Evolutionary conservation across 2,329 filamentous ascomycete species (phyloP).

Genomic region (Trichoderma sp.): DNA sequence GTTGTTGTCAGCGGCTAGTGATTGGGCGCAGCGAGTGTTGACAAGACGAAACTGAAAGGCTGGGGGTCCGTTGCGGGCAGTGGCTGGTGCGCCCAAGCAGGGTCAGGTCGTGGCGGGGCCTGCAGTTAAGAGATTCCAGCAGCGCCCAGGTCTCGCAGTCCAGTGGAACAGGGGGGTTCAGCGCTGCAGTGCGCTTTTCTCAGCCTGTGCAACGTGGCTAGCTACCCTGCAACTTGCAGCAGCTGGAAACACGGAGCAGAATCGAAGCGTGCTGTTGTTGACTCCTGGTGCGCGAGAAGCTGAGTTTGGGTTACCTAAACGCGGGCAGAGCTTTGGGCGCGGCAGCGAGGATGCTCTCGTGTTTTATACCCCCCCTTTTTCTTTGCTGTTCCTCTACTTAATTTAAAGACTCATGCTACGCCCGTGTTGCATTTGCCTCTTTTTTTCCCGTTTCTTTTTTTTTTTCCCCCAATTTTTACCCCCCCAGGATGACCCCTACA

Average conservation of each 20-base stretch:
- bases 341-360: neutral
- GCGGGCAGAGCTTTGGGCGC: neutral
- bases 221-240: conserved; percentile 11
- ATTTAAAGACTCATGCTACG: neutral
- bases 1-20: conserved; percentile 26
- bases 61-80: conserved; percentile 26
- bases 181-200: neutral
- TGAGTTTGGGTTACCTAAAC: neutral
- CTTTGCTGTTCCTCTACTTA: neutral
- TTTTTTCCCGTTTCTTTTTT: neutral
- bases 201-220: neutral
- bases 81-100: conserved; percentile 26
- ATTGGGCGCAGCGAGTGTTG: conserved; percentile 17
- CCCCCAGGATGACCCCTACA: conserved; percentile 21
- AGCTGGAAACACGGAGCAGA: neutral
- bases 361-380: conserved; percentile 22
- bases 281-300: neutral
- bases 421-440: neutral
- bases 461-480: neutral
- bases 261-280: neutral
- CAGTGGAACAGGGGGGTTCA: conserved; percentile 17
- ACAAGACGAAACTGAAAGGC: conserved; percentile 29
- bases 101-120: conserved; percentile 16
- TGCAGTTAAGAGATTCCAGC: conserved; percentile 16
- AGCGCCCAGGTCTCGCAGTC: conserved; percentile 19